Evolutionary conservation across 73 alveolate species (phyloP).

Genomic region (Paramecium sexaurelia): DNA sequence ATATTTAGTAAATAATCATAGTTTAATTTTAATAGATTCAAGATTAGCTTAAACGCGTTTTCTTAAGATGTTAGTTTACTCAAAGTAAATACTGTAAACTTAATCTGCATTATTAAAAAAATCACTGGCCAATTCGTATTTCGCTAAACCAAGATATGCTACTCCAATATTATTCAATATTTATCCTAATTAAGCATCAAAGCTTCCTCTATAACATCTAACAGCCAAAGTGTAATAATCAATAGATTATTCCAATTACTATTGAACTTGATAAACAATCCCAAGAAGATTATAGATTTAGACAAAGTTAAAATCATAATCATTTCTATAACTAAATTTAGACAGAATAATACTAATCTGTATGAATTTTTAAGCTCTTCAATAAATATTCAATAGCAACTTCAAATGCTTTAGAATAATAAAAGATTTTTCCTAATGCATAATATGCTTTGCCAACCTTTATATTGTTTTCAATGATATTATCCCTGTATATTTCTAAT

Average conservation of each 20-base stretch:
- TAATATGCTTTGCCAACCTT: slow-evolving; percentile 34
- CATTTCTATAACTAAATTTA: background rate
- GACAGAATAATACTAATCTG: background rate
- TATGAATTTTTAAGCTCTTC: background rate
- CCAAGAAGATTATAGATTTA: background rate
- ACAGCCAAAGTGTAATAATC: slow-evolving; percentile 11
- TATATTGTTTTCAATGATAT: background rate
- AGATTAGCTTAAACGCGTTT: background rate
- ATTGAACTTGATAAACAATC: background rate
- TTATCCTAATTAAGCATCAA: slow-evolving; percentile 51
- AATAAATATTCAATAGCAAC: slow-evolving; percentile 21
- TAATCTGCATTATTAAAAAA: slow-evolving; percentile 30
- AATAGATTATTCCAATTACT: background rate
- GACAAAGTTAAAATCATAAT: slow-evolving; percentile 6
- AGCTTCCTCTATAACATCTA: slow-evolving; percentile 16
- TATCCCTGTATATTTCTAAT: background rate
- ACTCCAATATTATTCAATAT: slow-evolving; percentile 17
- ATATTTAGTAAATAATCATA: background rate
- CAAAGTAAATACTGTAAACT: slow-evolving; percentile 35
- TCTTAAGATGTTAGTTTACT: background rate
- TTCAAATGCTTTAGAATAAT: slow-evolving; percentile 39
- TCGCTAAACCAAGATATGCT: background rate
- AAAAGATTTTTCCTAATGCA: slow-evolving; percentile 37
- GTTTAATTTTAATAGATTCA: background rate
- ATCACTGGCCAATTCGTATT: background rate